Percentiles rank a stretch among this genome's conserved stretches.
Conservation (phyloP, 208 protist genomes). For the Leishmania tropica region DNA sequence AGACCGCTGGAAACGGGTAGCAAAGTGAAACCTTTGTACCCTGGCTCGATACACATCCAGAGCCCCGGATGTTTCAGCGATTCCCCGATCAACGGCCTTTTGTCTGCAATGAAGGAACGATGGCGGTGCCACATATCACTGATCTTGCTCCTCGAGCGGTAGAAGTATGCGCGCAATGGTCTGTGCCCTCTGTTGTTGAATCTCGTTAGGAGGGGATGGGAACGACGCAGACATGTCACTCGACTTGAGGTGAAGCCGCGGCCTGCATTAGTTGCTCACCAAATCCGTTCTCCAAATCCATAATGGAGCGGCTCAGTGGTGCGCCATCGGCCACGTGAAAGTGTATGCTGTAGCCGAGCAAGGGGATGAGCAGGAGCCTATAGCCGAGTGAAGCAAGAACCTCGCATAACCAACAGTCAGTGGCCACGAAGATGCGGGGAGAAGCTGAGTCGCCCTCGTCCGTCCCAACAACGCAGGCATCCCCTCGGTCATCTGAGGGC, state of each 20-base stretch:
- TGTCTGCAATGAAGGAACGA: slow-evolving; percentile 32
- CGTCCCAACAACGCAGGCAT: slow-evolving; percentile 14
- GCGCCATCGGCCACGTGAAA: slow-evolving; percentile 22
- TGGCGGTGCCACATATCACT: slow-evolving; percentile 29
- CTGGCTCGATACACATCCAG: slow-evolving; percentile 35
- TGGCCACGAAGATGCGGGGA: slow-evolving; percentile 18
- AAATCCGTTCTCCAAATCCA: slow-evolving; percentile 18
- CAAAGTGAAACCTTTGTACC: slow-evolving; percentile 26
- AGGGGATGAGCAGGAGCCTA: slow-evolving; percentile 26
- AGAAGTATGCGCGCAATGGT: slow-evolving; percentile 16
- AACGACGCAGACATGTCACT: slow-evolving; percentile 15
- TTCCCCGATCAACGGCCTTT: slow-evolving; percentile 39
- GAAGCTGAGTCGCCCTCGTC: not conserved
- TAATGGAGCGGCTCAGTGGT: slow-evolving; percentile 11
- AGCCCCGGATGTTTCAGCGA: slow-evolving; percentile 18
- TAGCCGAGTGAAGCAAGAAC: slow-evolving; percentile 17
- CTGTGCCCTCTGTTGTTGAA: slow-evolving; percentile 23
- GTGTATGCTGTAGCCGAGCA: slow-evolving; percentile 31
- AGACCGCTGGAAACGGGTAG: slow-evolving; percentile 25
- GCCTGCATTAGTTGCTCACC: slow-evolving; percentile 12
- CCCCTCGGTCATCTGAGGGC: not conserved
- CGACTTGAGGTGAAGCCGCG: slow-evolving; percentile 13
- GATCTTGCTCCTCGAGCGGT: slow-evolving; percentile 24
- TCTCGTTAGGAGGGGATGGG: slow-evolving; percentile 11
- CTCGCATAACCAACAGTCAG: slow-evolving; percentile 17